phyloP scores from a whole-genome alignment of 352 stramenopile species.

The Phytopythium sindhum region DNA sequence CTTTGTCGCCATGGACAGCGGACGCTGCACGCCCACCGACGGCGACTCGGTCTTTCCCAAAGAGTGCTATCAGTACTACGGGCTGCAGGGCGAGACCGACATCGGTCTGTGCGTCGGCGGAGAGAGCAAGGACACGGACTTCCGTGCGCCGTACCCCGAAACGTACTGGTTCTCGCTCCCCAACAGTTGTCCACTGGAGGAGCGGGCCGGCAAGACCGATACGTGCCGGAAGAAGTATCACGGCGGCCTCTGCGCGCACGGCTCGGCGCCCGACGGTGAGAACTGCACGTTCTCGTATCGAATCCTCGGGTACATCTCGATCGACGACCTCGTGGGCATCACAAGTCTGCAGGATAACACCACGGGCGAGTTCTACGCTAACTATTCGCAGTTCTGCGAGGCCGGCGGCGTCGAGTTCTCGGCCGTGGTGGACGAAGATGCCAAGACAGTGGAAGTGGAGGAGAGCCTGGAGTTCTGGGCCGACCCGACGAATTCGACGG shows the following conservation, averaged over 20 bases:
- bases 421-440: conserved; percentile 22
- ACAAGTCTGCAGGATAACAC: conserved; percentile 41
- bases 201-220: conserved; percentile 39
- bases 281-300: conserved; percentile 71
- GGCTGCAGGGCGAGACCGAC: conserved; percentile 18
- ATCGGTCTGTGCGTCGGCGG: conserved; percentile 31
- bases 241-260: conserved; percentile 44
- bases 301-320: conserved; percentile 61
- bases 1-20: conserved; percentile 34
- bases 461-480: conserved; percentile 60
- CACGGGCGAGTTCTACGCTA: conserved; percentile 35
- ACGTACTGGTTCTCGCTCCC: conserved; percentile 54
- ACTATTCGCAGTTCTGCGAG: conserved; percentile 70
- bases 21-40: conserved; percentile 22
- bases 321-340: conserved; percentile 80
- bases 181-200: conserved; percentile 38
- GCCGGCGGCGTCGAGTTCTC: conserved; percentile 63
- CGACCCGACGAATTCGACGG: conserved; percentile 40
- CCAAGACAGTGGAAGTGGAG: conserved; percentile 2
- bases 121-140: conserved; percentile 23
- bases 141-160: conserved; percentile 41
- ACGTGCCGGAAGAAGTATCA: conserved; percentile 30
- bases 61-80: conserved; percentile 26
- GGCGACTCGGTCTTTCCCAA: conserved; percentile 19
- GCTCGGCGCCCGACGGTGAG: conserved; percentile 50